Conservation (phyloP, 2,329 filamentous ascomycete species). For the Sporothrix luriei region DNA sequence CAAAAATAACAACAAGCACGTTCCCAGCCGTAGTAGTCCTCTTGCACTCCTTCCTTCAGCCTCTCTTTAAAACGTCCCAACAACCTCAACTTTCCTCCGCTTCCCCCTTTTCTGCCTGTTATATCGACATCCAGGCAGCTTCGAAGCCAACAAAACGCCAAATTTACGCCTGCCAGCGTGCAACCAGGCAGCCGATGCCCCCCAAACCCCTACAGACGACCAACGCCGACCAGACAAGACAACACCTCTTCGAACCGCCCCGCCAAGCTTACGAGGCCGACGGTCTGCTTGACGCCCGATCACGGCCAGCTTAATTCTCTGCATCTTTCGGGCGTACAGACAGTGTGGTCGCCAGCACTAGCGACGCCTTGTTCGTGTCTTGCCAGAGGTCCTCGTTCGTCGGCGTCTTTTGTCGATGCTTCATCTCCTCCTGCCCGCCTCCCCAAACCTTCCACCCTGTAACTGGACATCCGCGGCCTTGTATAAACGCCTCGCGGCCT, state of each 20-base stretch:
- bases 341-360: background rate
- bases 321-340: background rate
- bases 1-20: constrained; percentile 26
- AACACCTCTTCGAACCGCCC: background rate
- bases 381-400: background rate
- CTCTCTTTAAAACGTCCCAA: constrained; percentile 25
- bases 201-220: background rate
- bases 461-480: constrained; percentile 19
- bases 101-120: background rate
- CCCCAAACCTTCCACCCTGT: constrained; percentile 9
- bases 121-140: constrained; percentile 18
- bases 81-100: background rate
- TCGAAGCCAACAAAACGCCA: constrained; percentile 2
- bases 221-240: background rate
- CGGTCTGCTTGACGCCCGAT: constrained; percentile 17
- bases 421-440: constrained; percentile 18
- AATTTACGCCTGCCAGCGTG: background rate
- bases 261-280: constrained; percentile 7
- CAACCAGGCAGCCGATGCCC: background rate
- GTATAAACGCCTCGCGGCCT: constrained; percentile 23
- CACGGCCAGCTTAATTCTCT: constrained; percentile 3
- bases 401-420: background rate
- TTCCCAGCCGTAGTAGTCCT: background rate
- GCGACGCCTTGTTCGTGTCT: background rate
- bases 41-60: constrained; percentile 20